Evolutionary conservation across 306 rosid genomes (phyloP).

Genomic region (Fragaria ananassa): DNA sequence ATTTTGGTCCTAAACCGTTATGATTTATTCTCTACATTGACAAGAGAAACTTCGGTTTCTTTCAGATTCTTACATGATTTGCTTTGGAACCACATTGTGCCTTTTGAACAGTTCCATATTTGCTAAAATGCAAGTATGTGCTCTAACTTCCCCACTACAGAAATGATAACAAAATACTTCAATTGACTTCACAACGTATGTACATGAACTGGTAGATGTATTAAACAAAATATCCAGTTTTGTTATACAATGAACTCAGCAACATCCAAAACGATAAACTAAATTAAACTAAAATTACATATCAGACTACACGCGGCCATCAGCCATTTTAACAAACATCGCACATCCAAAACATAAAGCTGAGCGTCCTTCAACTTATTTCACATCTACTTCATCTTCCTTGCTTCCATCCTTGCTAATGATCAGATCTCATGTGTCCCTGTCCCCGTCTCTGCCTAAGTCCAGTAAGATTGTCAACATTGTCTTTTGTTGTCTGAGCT

Average conservation of each 20-base stretch:
- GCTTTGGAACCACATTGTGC: too few species aligned
- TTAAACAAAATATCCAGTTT: too few species aligned
- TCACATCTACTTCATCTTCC: neutral
- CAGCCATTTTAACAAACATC: neutral
- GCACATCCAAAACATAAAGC: neutral
- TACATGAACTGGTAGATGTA: neutral
- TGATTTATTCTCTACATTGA: too few species aligned
- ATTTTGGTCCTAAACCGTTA: neutral
- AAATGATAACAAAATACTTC: neutral
- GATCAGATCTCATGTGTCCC: neutral
- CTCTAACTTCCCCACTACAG: too few species aligned
- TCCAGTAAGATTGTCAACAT: constrained; percentile 23
- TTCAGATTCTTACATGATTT: too few species aligned
- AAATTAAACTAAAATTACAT: neutral
- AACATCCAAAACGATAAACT: neutral
- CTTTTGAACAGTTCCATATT: too few species aligned
- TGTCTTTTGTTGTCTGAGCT: constrained; percentile 49
- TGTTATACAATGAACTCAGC: neutral
- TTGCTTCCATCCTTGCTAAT: neutral
- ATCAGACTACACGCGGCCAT: neutral
- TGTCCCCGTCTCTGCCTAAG: constrained; percentile 31
- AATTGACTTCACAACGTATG: neutral
- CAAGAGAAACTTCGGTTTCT: too few species aligned
- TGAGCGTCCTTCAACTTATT: neutral
- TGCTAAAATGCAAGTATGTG: too few species aligned